A percentile compares a stretch with the other conserved stretches of the same genome.
Evolutionary conservation across 2,329 filamentous ascomycete species (phyloP).

Genomic region (Exophiala bonariae): DNA sequence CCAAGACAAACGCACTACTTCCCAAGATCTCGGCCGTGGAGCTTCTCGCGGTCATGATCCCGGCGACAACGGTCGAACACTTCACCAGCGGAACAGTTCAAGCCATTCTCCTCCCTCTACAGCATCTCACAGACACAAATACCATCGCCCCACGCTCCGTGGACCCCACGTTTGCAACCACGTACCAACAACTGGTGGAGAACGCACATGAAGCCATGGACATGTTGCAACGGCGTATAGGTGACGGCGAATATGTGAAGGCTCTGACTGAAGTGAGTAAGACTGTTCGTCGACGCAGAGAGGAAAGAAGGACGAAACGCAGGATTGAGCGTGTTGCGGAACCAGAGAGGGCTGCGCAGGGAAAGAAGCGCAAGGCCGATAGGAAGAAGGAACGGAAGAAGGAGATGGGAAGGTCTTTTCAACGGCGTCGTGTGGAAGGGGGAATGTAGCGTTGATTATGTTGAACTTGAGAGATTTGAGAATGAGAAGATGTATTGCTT

Average conservation of each 20-base stretch:
- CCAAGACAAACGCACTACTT: slow-evolving; percentile 61
- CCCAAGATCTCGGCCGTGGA: slow-evolving; percentile 76
- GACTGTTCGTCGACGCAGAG: slow-evolving; percentile 68
- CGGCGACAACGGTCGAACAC: slow-evolving; percentile 58
- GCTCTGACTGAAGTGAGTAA: slow-evolving; percentile 72
- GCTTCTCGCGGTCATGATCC: slow-evolving; percentile 69
- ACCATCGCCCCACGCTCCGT: slow-evolving; percentile 53
- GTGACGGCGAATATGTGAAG: slow-evolving; percentile 75
- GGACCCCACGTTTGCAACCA: slow-evolving; percentile 67
- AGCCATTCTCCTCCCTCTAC: slow-evolving; percentile 66
- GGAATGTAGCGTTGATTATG: slow-evolving; percentile 7
- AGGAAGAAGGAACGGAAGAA: slow-evolving; percentile 81
- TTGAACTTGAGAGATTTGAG: not conserved
- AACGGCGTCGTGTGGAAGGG: slow-evolving; percentile 57
- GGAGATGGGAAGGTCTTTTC: slow-evolving; percentile 66
- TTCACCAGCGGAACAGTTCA: slow-evolving; percentile 62
- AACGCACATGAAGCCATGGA: slow-evolving; percentile 78
- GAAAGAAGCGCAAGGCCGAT: slow-evolving; percentile 81
- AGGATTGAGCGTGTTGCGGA: slow-evolving; percentile 82
- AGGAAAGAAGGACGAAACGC: slow-evolving; percentile 77
- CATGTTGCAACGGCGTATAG: slow-evolving; percentile 79
- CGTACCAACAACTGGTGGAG: slow-evolving; percentile 69
- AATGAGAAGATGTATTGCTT: too few relatives aligned
- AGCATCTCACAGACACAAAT: slow-evolving; percentile 76
- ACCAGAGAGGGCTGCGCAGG: slow-evolving; percentile 74